phyloP scores from a whole-genome alignment of 352 stramenopile genomes.

The Pythium utonaiense region DNA sequence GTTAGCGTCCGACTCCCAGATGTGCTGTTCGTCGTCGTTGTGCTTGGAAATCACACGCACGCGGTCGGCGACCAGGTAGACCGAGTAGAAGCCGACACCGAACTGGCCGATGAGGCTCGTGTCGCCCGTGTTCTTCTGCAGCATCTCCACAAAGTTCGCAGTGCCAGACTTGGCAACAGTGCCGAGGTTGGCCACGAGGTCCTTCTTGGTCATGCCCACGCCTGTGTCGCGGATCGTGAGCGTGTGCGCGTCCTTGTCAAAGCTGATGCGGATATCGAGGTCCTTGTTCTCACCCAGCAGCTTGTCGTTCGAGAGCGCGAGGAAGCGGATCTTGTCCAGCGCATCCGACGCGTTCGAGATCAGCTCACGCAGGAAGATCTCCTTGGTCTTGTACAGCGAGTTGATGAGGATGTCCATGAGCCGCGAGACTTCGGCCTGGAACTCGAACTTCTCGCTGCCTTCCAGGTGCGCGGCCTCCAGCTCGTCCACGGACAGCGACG shows the following conservation, averaged over 20 bases:
- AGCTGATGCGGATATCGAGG: constrained; percentile 97
- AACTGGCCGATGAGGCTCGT: constrained; percentile 99
- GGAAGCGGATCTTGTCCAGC: constrained; percentile 99
- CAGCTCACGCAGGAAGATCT: constrained; percentile 99
- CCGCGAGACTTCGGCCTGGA: constrained; percentile 96
- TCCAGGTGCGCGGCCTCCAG: constrained; percentile 33
- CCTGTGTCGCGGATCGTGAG: constrained; percentile 98
- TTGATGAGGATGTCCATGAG: constrained; percentile 99
- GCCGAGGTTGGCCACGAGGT: constrained; percentile 96
- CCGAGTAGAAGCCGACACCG: constrained; percentile 99
- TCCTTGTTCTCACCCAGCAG: constrained; percentile 78
- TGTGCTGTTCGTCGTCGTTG: constrained; percentile 96
- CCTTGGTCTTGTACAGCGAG: constrained; percentile 96
- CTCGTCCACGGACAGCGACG: constrained; percentile 40
- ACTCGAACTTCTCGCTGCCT: constrained; percentile 85
- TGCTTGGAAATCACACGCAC: constrained; percentile 97
- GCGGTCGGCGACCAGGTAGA: constrained; percentile 96
- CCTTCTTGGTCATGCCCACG: constrained; percentile 98
- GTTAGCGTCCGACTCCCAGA: constrained; percentile 98
- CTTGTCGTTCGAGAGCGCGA: constrained; percentile 90
- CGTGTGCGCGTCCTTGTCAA: constrained; percentile 93
- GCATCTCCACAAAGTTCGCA: constrained; percentile 97
- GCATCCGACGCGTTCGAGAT: constrained; percentile 99
- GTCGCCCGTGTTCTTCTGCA: constrained; percentile 86
- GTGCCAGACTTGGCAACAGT: constrained; percentile 99